phyloP scores from a whole-genome alignment of 352 stramenopile species.

The Phytophthora fragariaefolia region DNA sequence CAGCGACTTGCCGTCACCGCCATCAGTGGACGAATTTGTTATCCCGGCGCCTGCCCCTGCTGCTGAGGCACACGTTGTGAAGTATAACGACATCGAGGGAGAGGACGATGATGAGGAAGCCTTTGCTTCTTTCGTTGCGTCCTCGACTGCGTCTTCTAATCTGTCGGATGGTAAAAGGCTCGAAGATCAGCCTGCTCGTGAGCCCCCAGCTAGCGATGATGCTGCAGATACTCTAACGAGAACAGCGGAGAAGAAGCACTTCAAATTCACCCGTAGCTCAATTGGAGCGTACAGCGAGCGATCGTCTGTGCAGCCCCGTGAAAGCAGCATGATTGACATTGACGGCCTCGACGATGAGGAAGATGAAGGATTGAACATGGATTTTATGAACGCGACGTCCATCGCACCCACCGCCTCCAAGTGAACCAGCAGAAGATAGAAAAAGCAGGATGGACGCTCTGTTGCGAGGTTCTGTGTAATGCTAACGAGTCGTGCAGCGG shows the following conservation, averaged over 20 bases:
- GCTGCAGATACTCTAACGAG: constrained; percentile 2
- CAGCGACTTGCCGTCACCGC: constrained; percentile 36
- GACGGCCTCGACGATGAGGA: constrained; percentile 45
- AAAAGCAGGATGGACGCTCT: constrained; percentile 3
- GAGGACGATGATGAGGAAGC: constrained; percentile 32
- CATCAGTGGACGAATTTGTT: constrained; percentile 37
- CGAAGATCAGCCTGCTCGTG: constrained; percentile 31
- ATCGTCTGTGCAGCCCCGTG: constrained; percentile 32
- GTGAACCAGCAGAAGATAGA: constrained; percentile 12
- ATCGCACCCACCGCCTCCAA: constrained; percentile 30
- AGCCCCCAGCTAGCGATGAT: constrained; percentile 29
- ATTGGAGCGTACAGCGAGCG: constrained; percentile 31
- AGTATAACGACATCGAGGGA: constrained; percentile 30
- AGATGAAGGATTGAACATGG: constrained; percentile 79
- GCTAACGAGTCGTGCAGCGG: constrained; percentile 5
- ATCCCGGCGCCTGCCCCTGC: constrained; percentile 26
- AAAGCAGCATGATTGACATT: constrained; percentile 47
- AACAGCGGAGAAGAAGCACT: constrained; percentile 39
- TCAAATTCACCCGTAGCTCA: constrained; percentile 50
- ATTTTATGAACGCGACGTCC: constrained; percentile 71
- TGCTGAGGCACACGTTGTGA: not conserved
- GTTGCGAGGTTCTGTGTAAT: not conserved
- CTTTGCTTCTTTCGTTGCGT: constrained; percentile 40
- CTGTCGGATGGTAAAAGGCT: constrained; percentile 9
- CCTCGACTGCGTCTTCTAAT: constrained; percentile 17